Percentiles rank a stretch among this genome's conserved stretches.
phyloP scores from a whole-genome alignment of 1,284 basidiomycete species.

The Leccinum fallax region DNA sequence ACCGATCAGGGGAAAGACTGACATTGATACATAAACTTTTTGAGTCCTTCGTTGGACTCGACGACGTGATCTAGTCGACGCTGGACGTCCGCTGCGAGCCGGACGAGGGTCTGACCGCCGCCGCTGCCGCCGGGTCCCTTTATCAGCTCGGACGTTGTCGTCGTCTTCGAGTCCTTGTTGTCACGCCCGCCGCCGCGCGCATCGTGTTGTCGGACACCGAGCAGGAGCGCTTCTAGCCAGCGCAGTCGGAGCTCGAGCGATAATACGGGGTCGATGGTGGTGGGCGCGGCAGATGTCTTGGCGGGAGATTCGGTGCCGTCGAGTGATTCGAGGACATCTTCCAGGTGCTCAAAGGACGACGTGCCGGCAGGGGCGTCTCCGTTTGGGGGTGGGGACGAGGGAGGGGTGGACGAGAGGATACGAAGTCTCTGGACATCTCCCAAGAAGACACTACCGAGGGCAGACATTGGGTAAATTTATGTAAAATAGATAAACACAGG shows the following conservation, averaged over 20 bases:
- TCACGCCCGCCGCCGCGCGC: slow-evolving; percentile 6
- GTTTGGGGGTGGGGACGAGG: slow-evolving; percentile 58
- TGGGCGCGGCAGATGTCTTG: slow-evolving; percentile 12
- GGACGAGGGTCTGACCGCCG: slow-evolving; percentile 49
- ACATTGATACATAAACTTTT: slow-evolving; percentile 76
- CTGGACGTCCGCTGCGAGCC: slow-evolving; percentile 63
- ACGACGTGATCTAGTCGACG: slow-evolving; percentile 55
- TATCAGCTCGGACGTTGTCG: slow-evolving; percentile 31
- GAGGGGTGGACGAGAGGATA: slow-evolving; percentile 62
- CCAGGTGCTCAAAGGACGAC: slow-evolving; percentile 11
- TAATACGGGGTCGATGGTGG: slow-evolving; percentile 59
- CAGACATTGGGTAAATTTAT: slow-evolving; percentile 42
- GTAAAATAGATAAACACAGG: slow-evolving; percentile 2
- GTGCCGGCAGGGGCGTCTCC: slow-evolving; percentile 4
- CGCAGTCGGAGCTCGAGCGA: slow-evolving; percentile 72
- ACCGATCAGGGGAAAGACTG: not conserved
- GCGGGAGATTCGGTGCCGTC: slow-evolving; percentile 30
- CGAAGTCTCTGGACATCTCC: slow-evolving; percentile 69
- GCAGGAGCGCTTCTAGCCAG: slow-evolving; percentile 75
- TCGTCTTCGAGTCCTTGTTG: slow-evolving; percentile 30
- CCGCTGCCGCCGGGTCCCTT: slow-evolving; percentile 34
- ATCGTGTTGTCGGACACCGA: slow-evolving; percentile 60
- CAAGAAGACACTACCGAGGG: slow-evolving; percentile 73
- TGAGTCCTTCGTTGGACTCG: slow-evolving; percentile 67
- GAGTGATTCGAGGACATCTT: slow-evolving; percentile 32